A percentile compares a stretch with the other conserved stretches of the same genome.
Conservation (phyloP, 1,284 basidiomycete genomes). For the Anthracocystis setariae region DNA sequence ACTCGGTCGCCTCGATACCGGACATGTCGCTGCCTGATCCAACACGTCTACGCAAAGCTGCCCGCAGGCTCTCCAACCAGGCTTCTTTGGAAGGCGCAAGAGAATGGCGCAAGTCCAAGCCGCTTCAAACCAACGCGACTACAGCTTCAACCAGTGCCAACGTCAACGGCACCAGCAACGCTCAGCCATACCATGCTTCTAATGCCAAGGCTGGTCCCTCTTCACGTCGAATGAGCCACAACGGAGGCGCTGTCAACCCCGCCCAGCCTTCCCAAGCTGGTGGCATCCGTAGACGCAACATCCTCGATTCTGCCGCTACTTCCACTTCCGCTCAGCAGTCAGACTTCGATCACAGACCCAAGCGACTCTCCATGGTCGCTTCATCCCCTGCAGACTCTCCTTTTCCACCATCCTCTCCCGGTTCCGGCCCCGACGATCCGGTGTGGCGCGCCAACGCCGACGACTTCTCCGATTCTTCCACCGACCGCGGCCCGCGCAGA, state of each 20-base stretch:
- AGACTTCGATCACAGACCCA: slow-evolving; percentile 2
- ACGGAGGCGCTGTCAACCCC: slow-evolving; percentile 3
- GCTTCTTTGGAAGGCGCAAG: slow-evolving; percentile 27
- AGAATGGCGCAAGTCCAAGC: slow-evolving; percentile 43
- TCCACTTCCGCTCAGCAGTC: slow-evolving; percentile 9
- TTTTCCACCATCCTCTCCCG: slow-evolving; percentile 24
- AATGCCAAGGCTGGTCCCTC: slow-evolving; percentile 40
- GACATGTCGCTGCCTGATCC: slow-evolving; percentile 37
- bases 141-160: slow-evolving; percentile 5
- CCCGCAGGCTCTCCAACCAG: slow-evolving; percentile 47
- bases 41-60: slow-evolving; percentile 35
- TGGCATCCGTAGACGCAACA: slow-evolving; percentile 29
- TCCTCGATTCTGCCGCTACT: slow-evolving; percentile 31
- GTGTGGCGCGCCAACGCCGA: slow-evolving; percentile 10
- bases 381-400: slow-evolving; percentile 21
- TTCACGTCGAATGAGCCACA: slow-evolving; percentile 22
- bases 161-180: slow-evolving; percentile 3
- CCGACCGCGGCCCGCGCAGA: slow-evolving; percentile 26
- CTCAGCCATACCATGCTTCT: slow-evolving; percentile 3
- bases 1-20: slow-evolving; percentile 39
- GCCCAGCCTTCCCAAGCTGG: slow-evolving; percentile 8
- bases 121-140: slow-evolving; percentile 11
- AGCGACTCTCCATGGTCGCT: slow-evolving; percentile 13
- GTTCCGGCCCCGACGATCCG: slow-evolving; percentile 4
- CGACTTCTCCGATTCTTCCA: slow-evolving; percentile 40